Evolutionary conservation across 768 basidiomycete genomes (phyloP), one percentile per base, ranked within the genome.

Genomic region (Suillus ampliporus): DNA sequence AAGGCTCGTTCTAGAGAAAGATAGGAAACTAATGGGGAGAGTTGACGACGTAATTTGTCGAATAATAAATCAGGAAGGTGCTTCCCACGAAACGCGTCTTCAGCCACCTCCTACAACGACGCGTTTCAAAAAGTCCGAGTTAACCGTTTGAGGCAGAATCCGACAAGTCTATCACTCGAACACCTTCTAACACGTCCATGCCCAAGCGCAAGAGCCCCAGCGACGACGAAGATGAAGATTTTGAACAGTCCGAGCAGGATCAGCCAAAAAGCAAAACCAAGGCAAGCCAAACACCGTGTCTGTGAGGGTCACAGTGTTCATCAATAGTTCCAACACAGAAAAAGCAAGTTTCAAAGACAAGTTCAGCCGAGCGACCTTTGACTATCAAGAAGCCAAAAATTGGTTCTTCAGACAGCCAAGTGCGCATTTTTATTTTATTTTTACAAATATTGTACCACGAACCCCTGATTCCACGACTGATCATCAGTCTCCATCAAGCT

Each of bases 361-460:
- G n/a, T n/a, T n/a, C n/a, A n/a, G n/a, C 69, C 54, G 58, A 68
- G 21, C 17, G 37, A 26, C 31, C 23, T 2, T 68, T 61, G 28
- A 77, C 72, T 2, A 66, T 64, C 19, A 83, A 83, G 58, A 84
- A 81, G 53, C 69, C 78, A 8, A 80, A 76, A 59, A 69, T 70
- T 48, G 59, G 37, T 14, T 23, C 26, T 50, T 21, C 19, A 31
- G 56, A 13, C 34, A 23, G 31, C 21, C 35, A 41, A 34, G 67
- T 67, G 23, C 44, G 61, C 21, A 14, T 14, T 40, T 31, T 3
- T 31, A 31, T n/a, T n/a, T n/a, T 31, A 31, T 52, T 7, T 31
- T 62, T 14, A 23, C 13, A 21, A 10, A 11, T 6, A 19, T 17
- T 23, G 23, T 19, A 14, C 26, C 13, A 50, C 61, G 13, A 46